Conservation (phyloP, 2,329 filamentous ascomycete genomes). For the Ophiostoma perfectum region DNA sequence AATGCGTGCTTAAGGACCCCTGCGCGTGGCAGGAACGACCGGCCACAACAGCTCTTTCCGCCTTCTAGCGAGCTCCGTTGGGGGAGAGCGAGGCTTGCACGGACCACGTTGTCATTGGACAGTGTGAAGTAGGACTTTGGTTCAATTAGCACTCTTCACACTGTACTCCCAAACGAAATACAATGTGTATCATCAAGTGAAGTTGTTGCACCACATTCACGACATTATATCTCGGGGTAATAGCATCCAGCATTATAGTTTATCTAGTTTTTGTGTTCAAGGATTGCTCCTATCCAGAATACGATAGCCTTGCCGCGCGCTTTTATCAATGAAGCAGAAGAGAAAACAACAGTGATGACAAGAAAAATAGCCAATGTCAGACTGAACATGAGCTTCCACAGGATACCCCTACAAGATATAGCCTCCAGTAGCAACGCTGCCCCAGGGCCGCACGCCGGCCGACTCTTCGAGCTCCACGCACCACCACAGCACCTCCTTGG, state of each 20-base stretch:
- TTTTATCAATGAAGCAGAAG: background rate
- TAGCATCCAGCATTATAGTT: background rate
- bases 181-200: background rate
- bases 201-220: no score
- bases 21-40: background rate
- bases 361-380: background rate
- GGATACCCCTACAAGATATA: slow-evolving; percentile 51
- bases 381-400: background rate
- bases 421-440: slow-evolving; percentile 58
- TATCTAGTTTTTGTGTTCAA: no score
- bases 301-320: background rate
- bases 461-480: slow-evolving; percentile 91
- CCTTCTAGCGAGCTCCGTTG: slow-evolving; percentile 19
- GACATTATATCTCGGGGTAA: no score
- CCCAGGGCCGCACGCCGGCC: slow-evolving; percentile 73
- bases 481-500: slow-evolving; percentile 94
- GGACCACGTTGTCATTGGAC: background rate
- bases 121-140: slow-evolving; percentile 1
- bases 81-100: slow-evolving; percentile 11
- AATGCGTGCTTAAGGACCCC: background rate
- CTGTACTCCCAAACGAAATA: background rate
- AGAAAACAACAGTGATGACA: background rate
- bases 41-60: background rate
- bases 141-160: background rate
- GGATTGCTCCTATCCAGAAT: no score